A percentile compares a stretch with the other conserved stretches of the same genome.
Evolutionary conservation across 306 rosid species (phyloP).

Genomic region (Begonia masoniana): DNA sequence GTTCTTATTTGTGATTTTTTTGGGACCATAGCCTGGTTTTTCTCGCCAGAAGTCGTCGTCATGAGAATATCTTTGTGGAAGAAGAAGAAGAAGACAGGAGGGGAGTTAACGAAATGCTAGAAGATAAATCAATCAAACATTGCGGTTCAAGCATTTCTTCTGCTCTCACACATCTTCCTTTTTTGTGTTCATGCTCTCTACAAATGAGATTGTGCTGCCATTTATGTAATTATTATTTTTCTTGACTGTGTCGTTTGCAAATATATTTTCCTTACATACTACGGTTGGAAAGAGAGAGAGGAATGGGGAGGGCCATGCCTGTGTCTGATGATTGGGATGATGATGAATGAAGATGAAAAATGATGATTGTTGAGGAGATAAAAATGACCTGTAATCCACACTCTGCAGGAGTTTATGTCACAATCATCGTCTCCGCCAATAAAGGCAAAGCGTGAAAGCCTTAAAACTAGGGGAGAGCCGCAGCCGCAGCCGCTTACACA

Average conservation of each 20-base stretch:
- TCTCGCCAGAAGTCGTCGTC: slow-evolving; percentile 62
- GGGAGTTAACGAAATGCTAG: too few relatives aligned
- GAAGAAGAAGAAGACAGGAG: too few relatives aligned
- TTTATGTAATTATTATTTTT: slow-evolving; percentile 4
- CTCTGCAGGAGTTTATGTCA: too few relatives aligned
- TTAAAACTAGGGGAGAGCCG: slow-evolving; percentile 34
- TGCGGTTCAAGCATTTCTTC: background rate
- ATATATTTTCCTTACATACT: too few relatives aligned
- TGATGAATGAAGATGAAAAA: too few relatives aligned
- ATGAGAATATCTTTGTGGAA: slow-evolving; percentile 17
- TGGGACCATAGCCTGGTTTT: slow-evolving; percentile 66
- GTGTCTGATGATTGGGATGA: too few relatives aligned
- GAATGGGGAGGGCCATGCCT: too few relatives aligned
- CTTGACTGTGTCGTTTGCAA: too few relatives aligned
- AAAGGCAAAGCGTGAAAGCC: slow-evolving; percentile 22
- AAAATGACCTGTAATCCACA: too few relatives aligned
- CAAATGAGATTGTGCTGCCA: slow-evolving; percentile 8
- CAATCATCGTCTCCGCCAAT: background rate
- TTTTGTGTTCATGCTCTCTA: background rate
- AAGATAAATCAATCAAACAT: background rate
- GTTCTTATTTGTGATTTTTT: background rate
- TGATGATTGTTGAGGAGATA: too few relatives aligned
- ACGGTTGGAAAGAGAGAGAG: too few relatives aligned
- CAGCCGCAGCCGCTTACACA: too few relatives aligned
- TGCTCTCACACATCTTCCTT: slow-evolving; percentile 1